Percentiles rank a stretch among this genome's conserved stretches.
Evolutionary conservation across 2,329 filamentous ascomycete genomes (phyloP).

Genomic region (Hymenoscyphus scutula): DNA sequence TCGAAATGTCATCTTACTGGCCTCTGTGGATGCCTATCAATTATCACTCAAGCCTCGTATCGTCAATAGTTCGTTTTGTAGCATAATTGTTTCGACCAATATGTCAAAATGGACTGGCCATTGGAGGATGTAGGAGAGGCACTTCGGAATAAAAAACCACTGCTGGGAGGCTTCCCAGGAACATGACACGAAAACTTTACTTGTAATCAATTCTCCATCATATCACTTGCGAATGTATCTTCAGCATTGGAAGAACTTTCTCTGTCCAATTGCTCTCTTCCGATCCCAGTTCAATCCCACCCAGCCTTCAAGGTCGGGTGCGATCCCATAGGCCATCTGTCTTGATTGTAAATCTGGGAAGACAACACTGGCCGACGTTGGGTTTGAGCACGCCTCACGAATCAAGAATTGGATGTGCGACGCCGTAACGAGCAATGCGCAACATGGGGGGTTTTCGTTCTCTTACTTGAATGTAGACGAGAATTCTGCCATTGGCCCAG

Average conservation of each 20-base stretch:
- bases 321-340: background rate
- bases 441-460: background rate
- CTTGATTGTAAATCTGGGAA: background rate
- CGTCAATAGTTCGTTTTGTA: background rate
- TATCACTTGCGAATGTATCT: too few relatives aligned
- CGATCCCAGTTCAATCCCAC: background rate
- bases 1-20: background rate
- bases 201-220: background rate
- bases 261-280: background rate
- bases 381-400: conserved; percentile 1
- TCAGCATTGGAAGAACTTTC: background rate
- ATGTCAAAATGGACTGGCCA: background rate
- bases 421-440: background rate
- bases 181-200: conserved; percentile 1
- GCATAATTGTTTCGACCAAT: background rate
- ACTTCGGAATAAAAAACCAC: background rate
- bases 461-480: background rate
- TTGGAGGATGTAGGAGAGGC: background rate
- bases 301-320: background rate
- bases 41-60: background rate
- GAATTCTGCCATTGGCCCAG: conserved; percentile 3
- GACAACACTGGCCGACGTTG: conserved; percentile 4
- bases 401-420: conserved; percentile 4
- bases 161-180: background rate
- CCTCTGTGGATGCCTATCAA: background rate